Evolutionary conservation across 306 rosid genomes (phyloP), one percentile per base, ranked within the genome.

Genomic region (Fragaria ananassa): DNA sequence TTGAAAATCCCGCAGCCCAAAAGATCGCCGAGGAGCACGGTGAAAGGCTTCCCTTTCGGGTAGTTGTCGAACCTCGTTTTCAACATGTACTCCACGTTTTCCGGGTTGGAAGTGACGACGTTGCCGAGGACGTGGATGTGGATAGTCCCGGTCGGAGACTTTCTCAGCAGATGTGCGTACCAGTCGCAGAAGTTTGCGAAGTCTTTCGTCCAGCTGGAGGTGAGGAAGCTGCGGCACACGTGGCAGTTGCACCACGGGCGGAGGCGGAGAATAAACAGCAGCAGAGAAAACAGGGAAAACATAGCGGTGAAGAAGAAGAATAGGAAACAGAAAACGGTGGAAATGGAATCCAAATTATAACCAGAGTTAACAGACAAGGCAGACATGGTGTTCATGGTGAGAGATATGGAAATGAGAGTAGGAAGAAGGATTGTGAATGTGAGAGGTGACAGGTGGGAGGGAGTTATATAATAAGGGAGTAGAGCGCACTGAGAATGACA

Each of bases 1-100:
- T 94, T 94, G 88, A 94, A 94, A 50, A 94, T 94, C 3, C 98
- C 97, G 0, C 85, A 84, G 54, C 98, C 98, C 0, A 94, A 68
- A n/a, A 94, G 91, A 51, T 94, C 97, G 47, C 97, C 96, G 23
- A 94, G 96, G 74, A 94, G 47, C 2, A 81, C 61, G 25, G 98
- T 89, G 71, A 94, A 94, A 0, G 86, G 90, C 21, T 86, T 84
- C 0, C 98, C 98, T 25, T 94, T 94, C 0, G 98, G 98, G 80
- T 88, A 94, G 81, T 92, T 94, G 5, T 83, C 79, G 83, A 94
- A 94, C 35, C 81, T 84, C 18, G 96, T 86, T 41, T 89, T 90
- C 51, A 94, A 86, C 17, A 94, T 91, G 80, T 94, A 31, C 66
- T 94, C 89, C 0, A 94, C 97, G 80, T 94, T 91, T 2, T 87